These are phyloP conservation scores for Xylaria venustula DNA, from an alignment of 495 filamentous ascomycete species.

Conservation along the genomic window DNA sequence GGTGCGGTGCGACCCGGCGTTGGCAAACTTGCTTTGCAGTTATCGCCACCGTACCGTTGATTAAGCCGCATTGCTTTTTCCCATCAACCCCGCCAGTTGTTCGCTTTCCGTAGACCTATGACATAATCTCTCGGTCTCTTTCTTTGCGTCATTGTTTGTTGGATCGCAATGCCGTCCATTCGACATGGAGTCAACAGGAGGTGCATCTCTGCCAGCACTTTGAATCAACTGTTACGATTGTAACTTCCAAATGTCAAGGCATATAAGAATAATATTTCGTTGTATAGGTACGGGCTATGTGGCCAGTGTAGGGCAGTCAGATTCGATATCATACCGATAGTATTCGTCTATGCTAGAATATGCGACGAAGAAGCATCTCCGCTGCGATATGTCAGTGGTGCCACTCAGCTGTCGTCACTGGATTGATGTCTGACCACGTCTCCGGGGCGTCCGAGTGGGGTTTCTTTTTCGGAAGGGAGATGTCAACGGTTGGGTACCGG, in stretches of 20 bases:
- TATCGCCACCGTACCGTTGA: background rate
- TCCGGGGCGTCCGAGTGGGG: background rate
- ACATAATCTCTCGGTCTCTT: background rate
- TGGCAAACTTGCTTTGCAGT: background rate
- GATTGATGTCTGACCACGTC: background rate
- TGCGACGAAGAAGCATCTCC: too few species aligned
- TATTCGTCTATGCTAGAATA: too few species aligned
- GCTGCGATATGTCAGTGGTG: background rate
- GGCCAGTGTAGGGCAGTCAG: too few species aligned
- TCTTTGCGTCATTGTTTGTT: too few species aligned
- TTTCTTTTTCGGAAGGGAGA: background rate
- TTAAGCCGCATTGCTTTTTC: constrained; percentile 5
- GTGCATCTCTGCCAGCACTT: too few species aligned
- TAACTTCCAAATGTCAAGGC: too few species aligned
- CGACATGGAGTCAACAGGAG: too few species aligned
- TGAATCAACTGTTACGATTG: too few species aligned
- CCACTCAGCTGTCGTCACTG: background rate
- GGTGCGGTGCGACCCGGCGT: background rate
- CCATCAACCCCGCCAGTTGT: background rate
- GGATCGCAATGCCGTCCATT: too few species aligned
- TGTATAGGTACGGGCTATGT: too few species aligned
- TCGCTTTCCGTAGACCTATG: background rate
- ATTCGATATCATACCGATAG: too few species aligned
- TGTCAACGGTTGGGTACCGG: background rate
- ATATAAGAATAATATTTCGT: too few species aligned